Evolutionary conservation across 805 yeast genomes (phyloP), one percentile per base, ranked within the genome.

Genomic region (Tetrapisispora fleetii): DNA sequence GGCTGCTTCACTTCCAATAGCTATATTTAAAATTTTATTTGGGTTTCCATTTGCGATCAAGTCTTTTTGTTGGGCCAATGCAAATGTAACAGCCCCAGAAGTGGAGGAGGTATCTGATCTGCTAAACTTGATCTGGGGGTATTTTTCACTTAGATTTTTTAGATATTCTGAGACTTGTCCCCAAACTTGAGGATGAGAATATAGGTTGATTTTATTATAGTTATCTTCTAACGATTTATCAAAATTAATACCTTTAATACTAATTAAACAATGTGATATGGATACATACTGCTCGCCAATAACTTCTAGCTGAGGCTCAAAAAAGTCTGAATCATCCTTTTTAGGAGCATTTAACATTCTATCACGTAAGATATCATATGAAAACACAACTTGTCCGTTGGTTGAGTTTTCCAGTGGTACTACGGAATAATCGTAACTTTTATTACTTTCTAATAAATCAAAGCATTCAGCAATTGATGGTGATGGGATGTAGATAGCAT

Each of bases 131-230:
- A 54, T 52, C 3, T 46, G 39, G 16, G 68, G 65, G 37, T 69
- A 64, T 42, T 58, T 60, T 14, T 61, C 48, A 38, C 59, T 50
- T 60, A 70, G 52, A 53, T 50, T 46, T 14, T 69, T 60, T 39
- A 85, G 61, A 69, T 85, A 93, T 21, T 69, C 63, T 2, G 75
- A 69, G 45, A 86, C 82, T 63, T 91, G 99, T 10, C 96, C 95
- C 99, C 99, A 91, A 0, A 90, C 99, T 64, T 91, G 99, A 1
- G 99, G 97, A 66, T 91, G 99, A 3, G 96, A 85, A 67, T 85
- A 86, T 18, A 91, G 75, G 32, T 73, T 76, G 46, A 89, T 75
- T 14, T 72, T 62, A 16, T 75, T 62, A 24, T 51, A 57, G 14
- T 49, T 45, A 1, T 38, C n/a, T 16, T 18, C 17, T 16, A 41